These are phyloP conservation scores for Cladorrhinum sp. DNA, from an alignment of 2,329 filamentous ascomycete genomes.

Conservation along the genomic window DNA sequence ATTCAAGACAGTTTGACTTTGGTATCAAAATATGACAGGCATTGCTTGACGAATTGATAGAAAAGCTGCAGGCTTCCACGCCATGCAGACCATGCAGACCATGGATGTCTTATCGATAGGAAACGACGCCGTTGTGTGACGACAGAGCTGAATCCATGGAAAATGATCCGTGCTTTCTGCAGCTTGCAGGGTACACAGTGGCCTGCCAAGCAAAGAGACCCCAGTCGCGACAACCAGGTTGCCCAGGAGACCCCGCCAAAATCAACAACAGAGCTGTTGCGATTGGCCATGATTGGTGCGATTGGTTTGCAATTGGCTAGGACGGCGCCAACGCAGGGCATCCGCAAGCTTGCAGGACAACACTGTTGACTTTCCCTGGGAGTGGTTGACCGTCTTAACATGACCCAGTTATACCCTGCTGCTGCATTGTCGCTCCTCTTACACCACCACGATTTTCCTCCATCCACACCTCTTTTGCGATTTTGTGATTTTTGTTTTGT, in stretches of 20 bases:
- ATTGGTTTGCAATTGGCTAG: conserved; percentile 24
- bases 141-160: neutral
- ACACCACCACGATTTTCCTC: neutral
- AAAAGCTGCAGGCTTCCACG: neutral
- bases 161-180: conserved; percentile 1
- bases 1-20: neutral
- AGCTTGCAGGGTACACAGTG: neutral
- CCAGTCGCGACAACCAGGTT: conserved; percentile 22
- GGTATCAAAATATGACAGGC: neutral
- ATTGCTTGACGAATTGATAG: neutral
- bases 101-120: conserved; percentile 20
- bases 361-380: neutral
- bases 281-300: neutral
- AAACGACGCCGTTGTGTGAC: neutral
- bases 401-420: conserved; percentile 23
- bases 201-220: conserved; percentile 2
- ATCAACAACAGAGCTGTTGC: conserved; percentile 23
- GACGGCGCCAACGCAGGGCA: conserved; percentile 22
- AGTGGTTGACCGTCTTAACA: conserved; percentile 15
- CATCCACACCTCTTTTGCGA: conserved; percentile 4
- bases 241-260: conserved; percentile 22
- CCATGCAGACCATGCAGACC: neutral
- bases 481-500: conserved; percentile 1
- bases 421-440: neutral
- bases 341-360: neutral